Evolutionary conservation across 2,329 filamentous ascomycete species (phyloP), one percentile per base, ranked within the genome.

Genomic region (Plectosphaerella cucumerina): DNA sequence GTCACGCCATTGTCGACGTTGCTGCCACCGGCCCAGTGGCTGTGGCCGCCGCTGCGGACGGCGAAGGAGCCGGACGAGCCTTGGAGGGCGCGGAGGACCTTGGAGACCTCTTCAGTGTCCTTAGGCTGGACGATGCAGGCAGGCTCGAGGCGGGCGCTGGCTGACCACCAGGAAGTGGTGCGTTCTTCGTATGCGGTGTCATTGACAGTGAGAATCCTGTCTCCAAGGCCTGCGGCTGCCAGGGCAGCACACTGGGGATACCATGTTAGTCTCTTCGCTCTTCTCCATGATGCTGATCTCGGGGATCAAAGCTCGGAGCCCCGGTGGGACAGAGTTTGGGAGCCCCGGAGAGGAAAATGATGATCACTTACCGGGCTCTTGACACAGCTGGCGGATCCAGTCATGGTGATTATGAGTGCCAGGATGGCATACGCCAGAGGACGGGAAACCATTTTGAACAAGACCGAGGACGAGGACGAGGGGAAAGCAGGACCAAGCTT

Each of bases 41-140:
- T 72, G 61, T 82, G 78, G 1, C 80, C 78, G n/a, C 78, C 77
- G 43, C 70, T 67, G 35, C 75, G 75, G 52, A 77, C 69, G 3
- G 77, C 71, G 61, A 83, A 82, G 1, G 56, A 59, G 48, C 53
- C 57, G 8, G 17, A n/a, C 2, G 14, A 5, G 10, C 12, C 34
- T n/a, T 14, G 18, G 18, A 47, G 20, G 33, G 37, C 33, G 12
- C 45, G 21, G 33, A 62, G 33, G 3, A 56, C 51, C 2, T 48
- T 35, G 9, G 62, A 58, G 5, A 64, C 60, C 48, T 66, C 63
- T 5, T 44, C 26, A 1, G 58, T 52, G 18, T 51, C 54, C 8
- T 44, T 47, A 3, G 63, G 60, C 3, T 56, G 53, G 11, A 64
- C 57, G 47, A 66, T 53, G 48, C 64, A 66, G 41, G 53, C 58